Evolutionary conservation across 495 filamentous ascomycete species (phyloP).

Genomic region (Neurospora sp.): DNA sequence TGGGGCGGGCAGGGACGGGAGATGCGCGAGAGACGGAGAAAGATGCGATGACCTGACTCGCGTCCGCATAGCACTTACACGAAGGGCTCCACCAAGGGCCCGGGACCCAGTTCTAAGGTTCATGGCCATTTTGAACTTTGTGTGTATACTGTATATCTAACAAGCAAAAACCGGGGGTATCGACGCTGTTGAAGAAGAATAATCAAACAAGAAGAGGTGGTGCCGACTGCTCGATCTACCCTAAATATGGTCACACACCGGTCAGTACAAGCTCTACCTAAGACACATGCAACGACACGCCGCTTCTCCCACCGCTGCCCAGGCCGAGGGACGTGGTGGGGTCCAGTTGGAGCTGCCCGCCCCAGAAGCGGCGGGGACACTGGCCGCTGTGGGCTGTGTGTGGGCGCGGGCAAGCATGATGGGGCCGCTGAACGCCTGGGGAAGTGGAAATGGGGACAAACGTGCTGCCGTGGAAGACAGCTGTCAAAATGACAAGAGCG

Average conservation of each 20-base stretch:
- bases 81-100: constrained; percentile 36
- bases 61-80: constrained; percentile 31
- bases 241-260: not conserved
- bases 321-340: not conserved
- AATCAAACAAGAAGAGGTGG: not conserved
- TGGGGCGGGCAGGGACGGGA: not conserved
- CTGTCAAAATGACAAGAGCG: not conserved
- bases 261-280: not conserved
- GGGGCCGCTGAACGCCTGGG: not conserved
- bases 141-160: not conserved
- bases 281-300: not conserved
- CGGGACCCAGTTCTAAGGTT: constrained; percentile 18
- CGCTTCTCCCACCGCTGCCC: not conserved
- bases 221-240: not conserved
- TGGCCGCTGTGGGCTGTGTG: not conserved
- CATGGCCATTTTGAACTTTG: constrained; percentile 13
- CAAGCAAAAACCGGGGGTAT: not conserved
- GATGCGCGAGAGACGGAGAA: not conserved
- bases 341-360: not conserved
- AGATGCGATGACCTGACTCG: not conserved
- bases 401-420: not conserved
- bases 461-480: not conserved
- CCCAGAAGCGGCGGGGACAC: not conserved
- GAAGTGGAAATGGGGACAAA: not conserved
- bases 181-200: not conserved